These are phyloP conservation scores for Suillus placidus DNA, from an alignment of 768 basidiomycete species.

Conservation along the genomic window DNA sequence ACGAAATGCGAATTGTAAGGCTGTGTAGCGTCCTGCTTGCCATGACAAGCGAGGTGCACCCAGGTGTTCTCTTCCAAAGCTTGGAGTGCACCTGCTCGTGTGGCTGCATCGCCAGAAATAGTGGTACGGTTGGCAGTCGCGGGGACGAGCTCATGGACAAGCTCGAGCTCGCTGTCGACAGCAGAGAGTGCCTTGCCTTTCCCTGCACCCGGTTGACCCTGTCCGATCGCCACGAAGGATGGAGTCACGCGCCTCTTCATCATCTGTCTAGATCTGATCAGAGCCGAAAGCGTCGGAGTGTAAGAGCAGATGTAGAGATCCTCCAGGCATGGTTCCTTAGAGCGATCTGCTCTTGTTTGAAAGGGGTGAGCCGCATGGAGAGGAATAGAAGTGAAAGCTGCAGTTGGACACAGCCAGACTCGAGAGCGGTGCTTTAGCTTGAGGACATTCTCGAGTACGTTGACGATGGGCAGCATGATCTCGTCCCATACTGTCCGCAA, in stretches of 20 bases:
- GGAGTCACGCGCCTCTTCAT: neutral
- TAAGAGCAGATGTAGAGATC: neutral
- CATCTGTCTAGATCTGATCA: neutral
- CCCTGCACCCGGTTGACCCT: neutral
- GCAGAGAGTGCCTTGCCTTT: neutral
- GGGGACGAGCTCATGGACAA: neutral
- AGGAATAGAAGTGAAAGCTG: neutral
- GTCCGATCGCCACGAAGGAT: neutral
- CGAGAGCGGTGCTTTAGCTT: neutral
- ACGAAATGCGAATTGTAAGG: slow-evolving; percentile 32
- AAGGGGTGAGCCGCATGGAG: neutral
- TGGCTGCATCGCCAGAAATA: slow-evolving; percentile 20
- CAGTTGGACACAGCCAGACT: neutral
- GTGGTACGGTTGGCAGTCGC: neutral
- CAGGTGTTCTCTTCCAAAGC: slow-evolving; percentile 25
- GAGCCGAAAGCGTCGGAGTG: neutral
- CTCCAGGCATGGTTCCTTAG: neutral
- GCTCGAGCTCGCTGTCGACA: neutral
- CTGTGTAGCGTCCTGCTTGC: slow-evolving; percentile 18
- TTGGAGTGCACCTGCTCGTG: slow-evolving; percentile 12
- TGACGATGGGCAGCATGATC: neutral
- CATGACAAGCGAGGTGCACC: slow-evolving; percentile 38
- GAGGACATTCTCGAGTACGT: neutral
- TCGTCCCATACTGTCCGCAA: neutral
- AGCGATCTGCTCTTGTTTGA: neutral